Base-by-base conservation (phyloP, 1,139 yeast genomes). In the Geotrichum fermentans region DNA sequence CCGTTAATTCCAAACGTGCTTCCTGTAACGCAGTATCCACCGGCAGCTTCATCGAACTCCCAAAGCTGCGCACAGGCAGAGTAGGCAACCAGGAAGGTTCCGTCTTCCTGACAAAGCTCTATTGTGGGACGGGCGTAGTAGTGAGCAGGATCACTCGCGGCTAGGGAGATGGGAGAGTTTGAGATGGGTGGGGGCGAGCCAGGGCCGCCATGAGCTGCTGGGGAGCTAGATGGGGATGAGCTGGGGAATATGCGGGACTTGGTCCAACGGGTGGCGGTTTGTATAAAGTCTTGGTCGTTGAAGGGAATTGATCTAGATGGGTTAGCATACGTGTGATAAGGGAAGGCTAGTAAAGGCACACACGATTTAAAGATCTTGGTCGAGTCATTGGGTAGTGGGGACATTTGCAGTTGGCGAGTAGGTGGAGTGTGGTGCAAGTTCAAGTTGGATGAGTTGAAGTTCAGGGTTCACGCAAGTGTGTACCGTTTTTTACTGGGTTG, bases 221-320 rank as follows among this genome's bases (percentile, higher is more conserved):
- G 22, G 40, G 21, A 13, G 24, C 18, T 4, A 16, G 47, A 26
- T 7, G 39, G 17, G 10, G 29, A 18, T 17, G 40, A 29, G 18
- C 45, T n/a, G 35, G 49, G 33, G 38, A 61, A 59, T 35, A 61
- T 52, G 20, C 56, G 54, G 11, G 55, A 50, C 40, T 55, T 57
- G 7, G 65, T 61, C 64, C 64, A 61, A 24, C 56, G 55, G 1
- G 64, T 56, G 1, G 64, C 65, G 11, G 62, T 49, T 3, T 61
- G 40, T 18, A 61, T 45, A 29, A 61, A 53, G 40, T 56, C 58
- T 33, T 54, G 56, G 33, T 53, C 56, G 24, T 53, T 53, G 46
- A 59, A 58, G 30, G 59, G 50, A 34, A 59, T 54, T n/a, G 59
- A 53, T 36, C 47, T 52, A 43, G 35, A 2, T 8, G 33, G 37